These are phyloP conservation scores for Staphylotrichum tortipilum DNA, from an alignment of 495 filamentous ascomycete species.

Conservation along the genomic window DNA sequence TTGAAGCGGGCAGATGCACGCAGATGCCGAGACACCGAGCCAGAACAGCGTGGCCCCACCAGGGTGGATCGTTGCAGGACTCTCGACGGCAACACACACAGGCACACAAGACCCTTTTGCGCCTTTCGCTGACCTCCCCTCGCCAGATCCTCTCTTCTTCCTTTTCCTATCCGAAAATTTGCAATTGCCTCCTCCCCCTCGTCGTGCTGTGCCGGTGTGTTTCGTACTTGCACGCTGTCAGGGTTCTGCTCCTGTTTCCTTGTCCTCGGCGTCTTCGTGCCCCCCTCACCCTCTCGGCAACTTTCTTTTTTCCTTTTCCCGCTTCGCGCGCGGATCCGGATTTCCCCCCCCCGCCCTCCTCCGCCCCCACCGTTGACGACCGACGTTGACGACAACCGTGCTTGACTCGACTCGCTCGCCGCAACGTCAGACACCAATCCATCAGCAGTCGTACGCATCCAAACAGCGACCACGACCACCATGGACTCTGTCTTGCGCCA, in stretches of 20 bases:
- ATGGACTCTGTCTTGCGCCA: conserved; percentile 96
- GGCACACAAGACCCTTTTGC: not conserved
- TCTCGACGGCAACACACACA: no score
- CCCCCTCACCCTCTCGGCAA: no score
- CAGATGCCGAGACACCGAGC: conserved; percentile 18
- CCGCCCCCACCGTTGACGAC: conserved; percentile 1
- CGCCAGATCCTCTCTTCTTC: not conserved
- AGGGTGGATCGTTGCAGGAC: conserved; percentile 4
- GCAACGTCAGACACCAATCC: not conserved
- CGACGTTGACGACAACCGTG: no score
- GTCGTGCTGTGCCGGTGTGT: not conserved
- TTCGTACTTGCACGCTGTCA: not conserved
- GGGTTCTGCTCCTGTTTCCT: not conserved
- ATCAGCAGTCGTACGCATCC: not conserved
- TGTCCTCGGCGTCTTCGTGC: not conserved
- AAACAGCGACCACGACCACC: conserved; percentile 16
- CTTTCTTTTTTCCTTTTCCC: not conserved
- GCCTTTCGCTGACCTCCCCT: conserved; percentile 1
- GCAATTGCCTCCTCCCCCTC: not conserved
- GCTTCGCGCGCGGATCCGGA: not conserved
- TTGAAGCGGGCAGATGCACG: conserved; percentile 10
- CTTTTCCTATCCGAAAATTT: not conserved
- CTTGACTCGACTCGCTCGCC: not conserved
- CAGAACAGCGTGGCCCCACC: conserved; percentile 7
- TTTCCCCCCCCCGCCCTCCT: not conserved